Evolutionary conservation across 352 stramenopile species (phyloP), one percentile per base, ranked within the genome.

Genomic region (Phytophthora multivora): DNA sequence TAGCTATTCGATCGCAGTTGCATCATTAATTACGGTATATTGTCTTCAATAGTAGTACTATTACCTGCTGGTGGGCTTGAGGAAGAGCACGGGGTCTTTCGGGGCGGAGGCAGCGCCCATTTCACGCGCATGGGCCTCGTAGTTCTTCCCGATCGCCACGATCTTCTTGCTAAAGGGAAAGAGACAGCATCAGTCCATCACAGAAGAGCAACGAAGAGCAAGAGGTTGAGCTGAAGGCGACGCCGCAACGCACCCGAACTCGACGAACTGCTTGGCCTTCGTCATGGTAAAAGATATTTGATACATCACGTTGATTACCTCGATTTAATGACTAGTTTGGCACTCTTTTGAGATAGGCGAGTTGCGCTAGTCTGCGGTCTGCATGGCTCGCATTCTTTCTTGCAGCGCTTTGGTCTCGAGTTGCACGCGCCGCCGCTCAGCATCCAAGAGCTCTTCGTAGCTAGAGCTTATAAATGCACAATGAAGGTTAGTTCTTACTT

Each of bases 71-170:
- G 84, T 93, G 16, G 86, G 86, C 55, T 95, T 95, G 51, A 95
- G 75, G 66, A 93, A 95, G 45, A 93, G 55, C 40, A 93, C 77
- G 39, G 86, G 86, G 42, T 89, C 71, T 64, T 90, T 90, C 1
- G 80, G 84, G 25, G 79, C 81, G 30, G 67, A 75, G 38, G 62
- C 40, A 3, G 77, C 83, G 21, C 85, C 85, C 82, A 95, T 91
- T 68, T 95, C 86, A 21, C 81, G 73, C 46, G 81, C 83, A 33
- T 95, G 86, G 28, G 83, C 82, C 49, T 91, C 84, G 40, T 93
- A 95, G 61, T 95, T 95, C 67, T 93, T 92, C 62, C 85, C 83
- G 61, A 95, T 91, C 15, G 77, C 81, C 28, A 94, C 68, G 43
- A 93, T 88, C 72, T 93, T 93, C 67, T 93, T 91, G 54, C 81